Evolutionary conservation across 495 filamentous ascomycete genomes (phyloP).

Genomic region (Penicillium chermesinum): DNA sequence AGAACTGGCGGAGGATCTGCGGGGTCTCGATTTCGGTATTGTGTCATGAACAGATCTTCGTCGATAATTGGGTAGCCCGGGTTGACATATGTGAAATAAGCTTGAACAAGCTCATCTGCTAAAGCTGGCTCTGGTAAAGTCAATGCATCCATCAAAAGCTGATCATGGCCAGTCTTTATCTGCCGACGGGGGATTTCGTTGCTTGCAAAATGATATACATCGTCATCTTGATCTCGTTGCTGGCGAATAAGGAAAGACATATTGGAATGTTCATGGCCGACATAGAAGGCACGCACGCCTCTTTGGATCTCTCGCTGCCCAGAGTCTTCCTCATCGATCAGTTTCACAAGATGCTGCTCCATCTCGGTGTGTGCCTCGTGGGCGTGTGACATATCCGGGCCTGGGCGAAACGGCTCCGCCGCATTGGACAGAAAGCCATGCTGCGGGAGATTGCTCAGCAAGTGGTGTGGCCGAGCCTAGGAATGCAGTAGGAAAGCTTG

Average conservation of each 20-base stretch:
- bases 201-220: conserved; percentile 45
- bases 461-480: conserved; percentile 18
- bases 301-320: conserved; percentile 40
- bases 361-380: conserved; percentile 35
- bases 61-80: conserved; percentile 43
- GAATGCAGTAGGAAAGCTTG: conserved; percentile 31
- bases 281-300: conserved; percentile 45
- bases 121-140: conserved; percentile 41
- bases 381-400: conserved; percentile 26
- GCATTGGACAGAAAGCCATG: conserved; percentile 21
- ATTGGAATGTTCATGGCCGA: conserved; percentile 47
- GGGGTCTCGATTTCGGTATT: conserved; percentile 44
- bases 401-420: conserved; percentile 27
- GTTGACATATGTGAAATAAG: conserved; percentile 43
- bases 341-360: conserved; percentile 41
- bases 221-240: conserved; percentile 41
- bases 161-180: conserved; percentile 41
- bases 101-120: conserved; percentile 44
- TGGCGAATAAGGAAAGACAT: conserved; percentile 50
- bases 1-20: conserved; percentile 41
- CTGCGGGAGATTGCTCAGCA: conserved; percentile 15
- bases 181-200: conserved; percentile 45
- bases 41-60: conserved; percentile 44
- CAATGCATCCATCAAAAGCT: conserved; percentile 45
- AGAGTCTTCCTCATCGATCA: conserved; percentile 44